Evolutionary conservation across 495 filamentous ascomycete genomes (phyloP).

Genomic region (Mytilinidion resinicola): DNA sequence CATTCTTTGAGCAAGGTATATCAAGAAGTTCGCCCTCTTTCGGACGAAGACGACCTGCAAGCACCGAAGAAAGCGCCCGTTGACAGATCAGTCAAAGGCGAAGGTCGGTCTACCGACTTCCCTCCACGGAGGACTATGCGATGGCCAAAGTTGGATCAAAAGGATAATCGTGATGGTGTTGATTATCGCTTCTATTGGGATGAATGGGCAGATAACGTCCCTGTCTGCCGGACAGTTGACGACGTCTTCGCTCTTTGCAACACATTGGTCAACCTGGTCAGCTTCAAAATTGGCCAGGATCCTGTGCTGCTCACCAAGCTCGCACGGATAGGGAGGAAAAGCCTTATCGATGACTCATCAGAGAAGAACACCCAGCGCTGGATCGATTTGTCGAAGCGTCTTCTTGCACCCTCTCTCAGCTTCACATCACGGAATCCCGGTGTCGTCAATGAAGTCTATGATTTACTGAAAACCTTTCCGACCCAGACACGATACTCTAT

Average conservation of each 20-base stretch:
- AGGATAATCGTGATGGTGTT: slow-evolving; percentile 62
- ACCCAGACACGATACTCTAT: slow-evolving; percentile 74
- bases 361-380: slow-evolving; percentile 63
- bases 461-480: slow-evolving; percentile 70
- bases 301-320: slow-evolving; percentile 69
- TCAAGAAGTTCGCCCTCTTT: slow-evolving; percentile 44
- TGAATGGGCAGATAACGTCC: slow-evolving; percentile 91
- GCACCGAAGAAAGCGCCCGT: slow-evolving; percentile 21
- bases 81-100: slow-evolving; percentile 47
- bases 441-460: slow-evolving; percentile 76
- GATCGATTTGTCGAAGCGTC: slow-evolving; percentile 71
- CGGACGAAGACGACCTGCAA: slow-evolving; percentile 20
- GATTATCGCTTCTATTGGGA: slow-evolving; percentile 94
- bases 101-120: slow-evolving; percentile 51
- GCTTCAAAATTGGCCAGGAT: slow-evolving; percentile 84
- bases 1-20: slow-evolving; percentile 71
- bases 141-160: slow-evolving; percentile 73
- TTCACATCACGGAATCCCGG: slow-evolving; percentile 75
- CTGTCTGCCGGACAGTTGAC: slow-evolving; percentile 80
- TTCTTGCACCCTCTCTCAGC: slow-evolving; percentile 78
- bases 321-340: slow-evolving; percentile 71
- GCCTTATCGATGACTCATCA: slow-evolving; percentile 62
- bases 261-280: slow-evolving; percentile 75
- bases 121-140: slow-evolving; percentile 56
- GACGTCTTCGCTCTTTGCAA: slow-evolving; percentile 85